Evolutionary conservation across 768 basidiomycete genomes (phyloP), one percentile per base, ranked within the genome.

Genomic region (Kockovaella imperatae): DNA sequence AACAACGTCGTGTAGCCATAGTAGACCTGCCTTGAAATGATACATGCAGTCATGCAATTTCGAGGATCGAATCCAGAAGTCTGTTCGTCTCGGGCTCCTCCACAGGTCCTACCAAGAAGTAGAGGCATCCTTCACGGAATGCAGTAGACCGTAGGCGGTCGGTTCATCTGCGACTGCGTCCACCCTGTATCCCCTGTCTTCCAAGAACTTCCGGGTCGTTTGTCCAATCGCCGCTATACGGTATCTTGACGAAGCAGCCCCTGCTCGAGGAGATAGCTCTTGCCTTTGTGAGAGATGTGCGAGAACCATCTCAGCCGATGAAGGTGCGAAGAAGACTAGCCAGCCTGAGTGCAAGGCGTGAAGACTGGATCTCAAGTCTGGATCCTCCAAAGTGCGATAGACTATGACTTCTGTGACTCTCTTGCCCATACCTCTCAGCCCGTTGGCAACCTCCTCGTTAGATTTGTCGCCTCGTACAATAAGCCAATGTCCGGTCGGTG

Each of bases 281-380:
- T n/a, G n/a, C n/a, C n/a, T n/a, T n/a, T n/a, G n/a, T n/a, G n/a
- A n/a, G 7, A 42, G 40, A 20, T 10, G 20, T 5, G 20, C 10
- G 13, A 42, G 20, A 13, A 42, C 40, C 40, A 42, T 42, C 8
- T 26, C 40, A 11, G 40, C 40, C 20, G 40, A 42, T 11, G 40
- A 42, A 23, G 40, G 40, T 13, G 40, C 24, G 40, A 42, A 42
- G 40, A 42, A 42, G 13, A 13, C 40, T 6, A 42, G 25, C 40
- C 40, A 42, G 36, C 13, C 36, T 39, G 36, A 10, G 23, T 28
- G 40, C 7, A 42, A 26, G 8, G n/a, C n/a, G n/a, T n/a, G 36
- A 11, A 10, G 36, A 10, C 11, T 11, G 11, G 11, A 39, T 10
- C 10, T 42, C 40, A 28, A 11, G 23, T 11, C 40, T 21, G 13